Evolutionary conservation across 257 asterid genomes (phyloP).

Genomic region (Rehmannia glutinosa): DNA sequence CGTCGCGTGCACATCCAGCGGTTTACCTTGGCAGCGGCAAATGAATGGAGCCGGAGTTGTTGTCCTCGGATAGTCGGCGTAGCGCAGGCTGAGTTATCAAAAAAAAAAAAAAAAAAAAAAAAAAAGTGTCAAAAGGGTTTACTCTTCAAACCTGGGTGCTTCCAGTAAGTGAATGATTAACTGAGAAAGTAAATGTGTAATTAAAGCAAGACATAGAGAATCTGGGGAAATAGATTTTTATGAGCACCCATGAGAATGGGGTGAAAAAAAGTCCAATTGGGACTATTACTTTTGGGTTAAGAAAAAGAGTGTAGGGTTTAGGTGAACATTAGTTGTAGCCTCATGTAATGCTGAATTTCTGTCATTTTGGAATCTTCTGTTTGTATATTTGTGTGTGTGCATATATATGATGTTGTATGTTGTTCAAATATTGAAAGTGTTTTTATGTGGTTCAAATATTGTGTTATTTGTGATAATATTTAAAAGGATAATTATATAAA

Average conservation of each 20-base stretch:
- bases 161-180: slow-evolving; percentile 26
- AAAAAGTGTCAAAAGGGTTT: slow-evolving; percentile 20
- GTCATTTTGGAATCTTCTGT: slow-evolving; percentile 14
- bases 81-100: too few relatives aligned
- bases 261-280: not conserved
- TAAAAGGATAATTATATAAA: too few relatives aligned
- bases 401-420: not conserved
- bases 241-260: slow-evolving; percentile 3
- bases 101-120: too few relatives aligned
- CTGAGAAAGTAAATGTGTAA: slow-evolving; percentile 14
- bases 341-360: not conserved
- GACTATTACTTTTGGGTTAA: slow-evolving; percentile 32
- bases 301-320: slow-evolving; percentile 21
- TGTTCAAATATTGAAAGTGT: too few relatives aligned
- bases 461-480: too few relatives aligned
- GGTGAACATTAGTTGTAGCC: slow-evolving; percentile 26
- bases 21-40: too few relatives aligned
- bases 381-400: slow-evolving; percentile 2
- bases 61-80: too few relatives aligned
- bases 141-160: slow-evolving; percentile 2
- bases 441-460: too few relatives aligned
- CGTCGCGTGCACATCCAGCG: too few relatives aligned
- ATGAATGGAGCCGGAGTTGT: too few relatives aligned
- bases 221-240: slow-evolving; percentile 29
- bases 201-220: slow-evolving; percentile 39